Evolutionary conservation across 1,284 basidiomycete species (phyloP), one percentile per base, ranked within the genome.

Genomic region (Pseudozyma pruni): DNA sequence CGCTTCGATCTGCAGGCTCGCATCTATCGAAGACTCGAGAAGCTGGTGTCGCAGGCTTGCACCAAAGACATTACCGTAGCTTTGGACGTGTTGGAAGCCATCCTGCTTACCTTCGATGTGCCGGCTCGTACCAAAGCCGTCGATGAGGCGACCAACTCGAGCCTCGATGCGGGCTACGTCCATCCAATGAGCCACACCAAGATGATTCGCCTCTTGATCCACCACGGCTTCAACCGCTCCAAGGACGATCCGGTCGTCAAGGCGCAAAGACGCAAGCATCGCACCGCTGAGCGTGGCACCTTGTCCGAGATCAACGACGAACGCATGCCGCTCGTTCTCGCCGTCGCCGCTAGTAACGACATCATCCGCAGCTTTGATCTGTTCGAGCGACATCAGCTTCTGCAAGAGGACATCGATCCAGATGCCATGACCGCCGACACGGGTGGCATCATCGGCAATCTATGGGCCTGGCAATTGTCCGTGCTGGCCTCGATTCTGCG

Each of bases 181-280:
- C 61, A 64, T 47, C 61, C 61, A 1, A 64, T 70, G 54, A 58
- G 67, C 23, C 53, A 62, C 47, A 63, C 56, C 44, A 64, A 60
- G 45, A 60, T 64, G 56, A 53, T 56, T 27, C 60, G 61, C 7
- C 55, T 70, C 3, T 14, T 70, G 22, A 35, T 42, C 17, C 51
- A 70, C 17, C 67, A 70, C 46, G 61, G 61, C 35, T 56, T 70
- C 61, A 70, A 70, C 19, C 60, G 60, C 19, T 64, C 67, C n/a
- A 43, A 46, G 5, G 50, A 58, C 3, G 66, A 70, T 41, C 61
- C 56, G 4, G 42, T 70, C 8, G 46, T 64, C 48, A 60, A 50
- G 19, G 61, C 57, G 10, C 55, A 57, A 17, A 31, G 67, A 22
- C 42, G 31, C 23, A 54, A 56, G 42, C 32, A 58, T 11, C 39